Evolutionary conservation across 78 protist species (phyloP).

Genomic region (Chrysochromulina parva): DNA sequence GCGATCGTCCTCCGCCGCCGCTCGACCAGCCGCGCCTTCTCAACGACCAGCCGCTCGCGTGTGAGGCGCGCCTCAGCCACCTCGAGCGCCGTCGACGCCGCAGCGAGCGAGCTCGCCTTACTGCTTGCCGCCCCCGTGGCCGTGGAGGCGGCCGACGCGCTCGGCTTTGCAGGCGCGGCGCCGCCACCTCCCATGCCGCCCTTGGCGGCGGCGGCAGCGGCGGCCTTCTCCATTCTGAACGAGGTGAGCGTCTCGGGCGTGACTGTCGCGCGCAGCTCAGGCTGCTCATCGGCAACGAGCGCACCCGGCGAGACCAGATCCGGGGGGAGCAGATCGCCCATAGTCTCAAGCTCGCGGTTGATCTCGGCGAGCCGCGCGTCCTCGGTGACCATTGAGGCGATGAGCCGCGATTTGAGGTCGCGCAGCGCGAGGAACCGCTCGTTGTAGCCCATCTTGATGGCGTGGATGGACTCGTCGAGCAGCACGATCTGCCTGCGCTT

Average conservation of each 20-base stretch:
- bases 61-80: not conserved
- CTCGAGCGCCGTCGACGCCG: not conserved
- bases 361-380: constrained; percentile 43
- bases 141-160: no score
- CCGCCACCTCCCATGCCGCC: constrained; percentile 19
- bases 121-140: no score
- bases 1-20: not conserved
- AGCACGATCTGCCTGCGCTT: constrained; percentile 67
- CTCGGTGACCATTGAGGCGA: not conserved
- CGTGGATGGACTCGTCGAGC: constrained; percentile 58
- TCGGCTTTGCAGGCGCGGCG: not conserved
- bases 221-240: not conserved
- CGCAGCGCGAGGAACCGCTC: constrained; percentile 61
- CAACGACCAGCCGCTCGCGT: constrained; percentile 1
- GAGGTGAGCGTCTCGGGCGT: constrained; percentile 2
- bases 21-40: not conserved
- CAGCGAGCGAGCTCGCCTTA: no score
- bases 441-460: constrained; percentile 38
- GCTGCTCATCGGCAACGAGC: not conserved
- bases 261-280: constrained; percentile 20
- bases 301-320: no score
- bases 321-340: no score
- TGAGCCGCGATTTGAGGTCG: constrained; percentile 51
- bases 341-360: not conserved
- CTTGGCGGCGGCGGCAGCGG: not conserved